Evolutionary conservation across 495 filamentous ascomycete species (phyloP), one percentile per base, ranked within the genome.

Genomic region (Clohesyomyces aquaticus): DNA sequence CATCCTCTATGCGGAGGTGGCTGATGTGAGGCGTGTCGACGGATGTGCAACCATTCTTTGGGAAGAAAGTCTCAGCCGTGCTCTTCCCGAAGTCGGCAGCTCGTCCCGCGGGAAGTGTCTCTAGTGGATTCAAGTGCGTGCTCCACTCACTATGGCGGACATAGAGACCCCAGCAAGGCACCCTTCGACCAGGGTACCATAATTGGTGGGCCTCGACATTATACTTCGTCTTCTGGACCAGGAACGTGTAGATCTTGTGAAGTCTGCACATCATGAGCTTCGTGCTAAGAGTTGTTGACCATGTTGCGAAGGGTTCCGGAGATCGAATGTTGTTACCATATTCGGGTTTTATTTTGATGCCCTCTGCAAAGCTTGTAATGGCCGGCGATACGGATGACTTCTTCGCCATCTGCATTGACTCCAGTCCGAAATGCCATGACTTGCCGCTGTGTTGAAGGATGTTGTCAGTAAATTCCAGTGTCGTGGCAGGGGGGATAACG

Each of bases 101-200:
- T n/a, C 38, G n/a, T 12, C 67, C 67, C 4, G 38, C 45, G 0
- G 32, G 25, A 2, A 70, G 62, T 9, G 19, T 50, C 32, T 62
- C 67, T 1, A 70, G 38, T 10, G 51, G 12, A 23, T 6, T 22
- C 3, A 70, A 38, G 45, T 66, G 67, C 10, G 28, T 45, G n/a
- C n/a, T 14, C 67, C 67, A 70, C 4, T 66, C 67, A 0, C 3
- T 47, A 29, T 70, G 67, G 6, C 53, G 56, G 12, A 70, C 62
- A 29, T 25, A 27, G 22, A 65, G 29, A 14, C 48, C 55, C 61
- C 66, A 69, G 49, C 65, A 60, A 12, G 59, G 60, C 8, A 50
- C n/a, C 1, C 6, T 29, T 22, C 45, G 23, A 0, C 25, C 11
- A 1, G 49, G 65, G 46, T 67, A 67, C 64, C 64, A 67, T 52